Evolutionary conservation across 179 eudicot species (phyloP), one percentile per base, ranked within the genome.

Genomic region (Nepenthes alata): DNA sequence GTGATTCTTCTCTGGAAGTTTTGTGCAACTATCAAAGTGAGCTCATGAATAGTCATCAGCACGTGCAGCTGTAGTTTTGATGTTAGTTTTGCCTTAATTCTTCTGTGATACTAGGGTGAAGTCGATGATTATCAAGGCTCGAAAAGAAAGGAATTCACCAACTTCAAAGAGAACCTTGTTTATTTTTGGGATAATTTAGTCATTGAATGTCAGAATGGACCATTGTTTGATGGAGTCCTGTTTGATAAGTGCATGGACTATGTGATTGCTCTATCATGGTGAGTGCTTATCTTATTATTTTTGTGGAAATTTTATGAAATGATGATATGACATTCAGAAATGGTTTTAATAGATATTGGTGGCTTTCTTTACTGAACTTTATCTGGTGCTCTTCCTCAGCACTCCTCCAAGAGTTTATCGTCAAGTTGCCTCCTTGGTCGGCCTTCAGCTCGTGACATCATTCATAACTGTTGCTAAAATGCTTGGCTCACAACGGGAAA

Each of bases 211-310:
- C 95, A 85, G 64, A 87, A 79, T 75, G 98, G 97, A 45, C 95
- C 98, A 11, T 77, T 93, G 61, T 93, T 89, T 75, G 98, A 93
- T 75, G 80, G 85, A 56, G 60, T 72, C 60, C 70, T 93, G 72
- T 82, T 87, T 68, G 95, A 87, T 65, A 89, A 87, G 75, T 93
- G 97, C 81, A 83, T 85, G 73, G 90, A 89, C 73, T 93, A 89
- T 80, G 82, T 93, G 57, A 93, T 93, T 79, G 98, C 98, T 61
- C 66, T 93, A 59, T 93, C 98, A 75, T 93, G 98, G 98, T 89
- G 47, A 74, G 83, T 76, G 15, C 52, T 38, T 57, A 11, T 9
- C n/a, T 8, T 47, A 47, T 47, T 47, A 14, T n/a, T 71, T 57
- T 55, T 53, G 12, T 11, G 34, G 16, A 45, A 39, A 37, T 34